A percentile compares a stretch with the other conserved stretches of the same genome.
Evolutionary conservation across 169 alveolate genomes (phyloP).

Genomic region (Cytauxzoon felis): DNA sequence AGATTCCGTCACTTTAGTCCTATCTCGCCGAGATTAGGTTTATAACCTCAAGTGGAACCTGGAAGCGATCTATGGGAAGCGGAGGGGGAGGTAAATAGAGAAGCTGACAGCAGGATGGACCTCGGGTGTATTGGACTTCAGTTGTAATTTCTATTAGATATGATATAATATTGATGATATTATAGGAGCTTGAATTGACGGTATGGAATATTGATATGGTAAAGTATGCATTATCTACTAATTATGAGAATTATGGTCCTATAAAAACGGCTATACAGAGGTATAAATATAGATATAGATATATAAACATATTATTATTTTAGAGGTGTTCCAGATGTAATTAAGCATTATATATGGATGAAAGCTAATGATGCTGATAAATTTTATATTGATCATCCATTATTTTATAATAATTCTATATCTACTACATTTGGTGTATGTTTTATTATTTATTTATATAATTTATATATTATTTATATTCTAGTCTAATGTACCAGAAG

Average conservation of each 20-base stretch:
- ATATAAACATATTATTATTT: background rate
- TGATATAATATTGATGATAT: too few relatives aligned
- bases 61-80: too few relatives aligned
- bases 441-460: background rate
- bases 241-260: slow-evolving; percentile 53
- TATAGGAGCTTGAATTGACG: slow-evolving; percentile 50
- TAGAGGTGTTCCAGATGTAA: slow-evolving; percentile 60
- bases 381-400: slow-evolving; percentile 52
- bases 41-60: too few relatives aligned
- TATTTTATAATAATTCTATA: slow-evolving; percentile 44
- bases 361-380: slow-evolving; percentile 62
- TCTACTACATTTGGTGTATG: slow-evolving; percentile 48
- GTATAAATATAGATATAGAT: slow-evolving; percentile 6
- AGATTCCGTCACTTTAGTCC: too few relatives aligned
- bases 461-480: background rate
- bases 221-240: slow-evolving; percentile 28
- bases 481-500: slow-evolving; percentile 33
- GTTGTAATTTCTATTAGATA: too few relatives aligned
- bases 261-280: slow-evolving; percentile 60
- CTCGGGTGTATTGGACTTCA: too few relatives aligned
- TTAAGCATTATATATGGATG: slow-evolving; percentile 59
- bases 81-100: too few relatives aligned
- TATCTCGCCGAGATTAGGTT: too few relatives aligned
- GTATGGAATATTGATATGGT: slow-evolving; percentile 62
- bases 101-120: too few relatives aligned